These are phyloP conservation scores for Collariella sp. DNA, from an alignment of 495 filamentous ascomycete genomes.

Conservation along the genomic window DNA sequence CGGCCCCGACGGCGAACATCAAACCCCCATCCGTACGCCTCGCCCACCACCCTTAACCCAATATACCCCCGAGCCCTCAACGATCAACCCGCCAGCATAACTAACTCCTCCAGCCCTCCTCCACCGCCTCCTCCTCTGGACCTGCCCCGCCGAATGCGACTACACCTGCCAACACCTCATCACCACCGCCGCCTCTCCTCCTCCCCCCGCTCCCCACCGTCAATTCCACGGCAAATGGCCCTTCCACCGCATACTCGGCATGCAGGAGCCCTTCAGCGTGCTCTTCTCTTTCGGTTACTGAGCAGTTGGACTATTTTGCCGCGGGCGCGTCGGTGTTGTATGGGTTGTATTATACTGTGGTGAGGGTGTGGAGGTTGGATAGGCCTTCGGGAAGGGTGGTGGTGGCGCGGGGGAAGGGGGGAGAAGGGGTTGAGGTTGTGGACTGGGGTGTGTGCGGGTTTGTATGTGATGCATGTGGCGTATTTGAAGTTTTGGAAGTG, in stretches of 20 bases:
- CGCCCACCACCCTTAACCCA: constrained; percentile 3
- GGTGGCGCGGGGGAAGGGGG: constrained; percentile 46
- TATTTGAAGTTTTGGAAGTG: constrained; percentile 81
- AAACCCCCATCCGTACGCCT: constrained; percentile 46
- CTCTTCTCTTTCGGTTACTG: constrained; percentile 91
- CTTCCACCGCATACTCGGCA: constrained; percentile 77
- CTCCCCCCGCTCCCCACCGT: constrained; percentile 50
- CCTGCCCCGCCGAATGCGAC: constrained; percentile 88
- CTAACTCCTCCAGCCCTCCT: constrained; percentile 44
- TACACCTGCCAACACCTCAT: constrained; percentile 96
- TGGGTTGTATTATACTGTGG: constrained; percentile 72
- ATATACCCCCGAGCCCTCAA: not conserved
- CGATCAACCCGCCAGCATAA: not conserved
- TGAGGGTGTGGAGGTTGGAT: constrained; percentile 79
- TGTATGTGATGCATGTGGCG: constrained; percentile 70
- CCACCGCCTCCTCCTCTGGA: constrained; percentile 65
- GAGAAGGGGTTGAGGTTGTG: constrained; percentile 57
- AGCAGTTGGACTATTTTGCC: constrained; percentile 93
- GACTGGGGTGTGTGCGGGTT: constrained; percentile 58
- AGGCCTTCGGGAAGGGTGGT: too few species aligned
- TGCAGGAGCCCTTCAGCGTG: constrained; percentile 91
- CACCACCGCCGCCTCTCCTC: constrained; percentile 62
- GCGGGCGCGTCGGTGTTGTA: constrained; percentile 88
- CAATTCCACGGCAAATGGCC: constrained; percentile 99
- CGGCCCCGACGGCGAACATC: constrained; percentile 31